Conservation (phyloP, 78 protist genomes). For the Speleostelium caveatum region DNA sequence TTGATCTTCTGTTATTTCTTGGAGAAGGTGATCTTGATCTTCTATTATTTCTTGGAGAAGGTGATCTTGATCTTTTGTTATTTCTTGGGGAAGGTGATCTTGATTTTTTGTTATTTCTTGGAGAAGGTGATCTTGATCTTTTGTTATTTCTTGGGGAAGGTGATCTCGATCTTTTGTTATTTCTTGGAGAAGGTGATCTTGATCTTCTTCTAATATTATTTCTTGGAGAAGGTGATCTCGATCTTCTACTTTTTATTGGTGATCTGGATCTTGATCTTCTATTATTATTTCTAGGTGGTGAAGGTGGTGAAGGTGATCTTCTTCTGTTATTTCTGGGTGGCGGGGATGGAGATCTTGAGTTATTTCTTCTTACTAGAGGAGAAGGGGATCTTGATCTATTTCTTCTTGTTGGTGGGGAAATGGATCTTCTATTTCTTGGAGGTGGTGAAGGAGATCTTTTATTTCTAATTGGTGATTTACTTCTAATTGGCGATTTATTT, state of each 20-base stretch:
- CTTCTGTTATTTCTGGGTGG: neutral
- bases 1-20: neutral
- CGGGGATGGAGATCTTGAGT: neutral
- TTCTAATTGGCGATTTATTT: neutral
- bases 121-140: neutral
- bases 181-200: neutral
- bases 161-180: neutral
- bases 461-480: neutral
- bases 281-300: neutral
- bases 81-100: neutral
- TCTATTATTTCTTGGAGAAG: neutral
- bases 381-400: neutral
- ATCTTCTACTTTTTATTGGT: conserved; percentile 16
- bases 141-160: too few species aligned
- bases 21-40: neutral
- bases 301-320: too few species aligned
- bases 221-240: conserved; percentile 23
- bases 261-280: neutral
- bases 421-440: neutral
- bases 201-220: neutral
- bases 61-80: neutral
- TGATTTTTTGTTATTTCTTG: neutral
- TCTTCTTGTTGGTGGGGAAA: conserved; percentile 18
- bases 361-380: neutral
- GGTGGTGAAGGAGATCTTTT: conserved; percentile 14